Evolutionary conservation across 257 asterid species (phyloP).

Genomic region (Solanum commersonii): DNA sequence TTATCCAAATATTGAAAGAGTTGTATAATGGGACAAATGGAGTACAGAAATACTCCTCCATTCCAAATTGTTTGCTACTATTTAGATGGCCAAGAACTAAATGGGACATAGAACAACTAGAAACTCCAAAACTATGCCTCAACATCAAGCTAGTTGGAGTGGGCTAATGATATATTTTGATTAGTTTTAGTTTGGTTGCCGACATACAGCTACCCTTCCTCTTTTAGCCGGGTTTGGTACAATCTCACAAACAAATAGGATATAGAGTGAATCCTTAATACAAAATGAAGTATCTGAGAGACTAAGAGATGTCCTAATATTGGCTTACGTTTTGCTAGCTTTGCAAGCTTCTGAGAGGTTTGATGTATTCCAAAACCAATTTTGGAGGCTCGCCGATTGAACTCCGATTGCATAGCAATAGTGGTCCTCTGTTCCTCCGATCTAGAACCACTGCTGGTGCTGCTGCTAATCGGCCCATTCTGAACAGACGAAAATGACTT

Average conservation of each 20-base stretch:
- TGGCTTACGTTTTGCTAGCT: conserved; percentile 77
- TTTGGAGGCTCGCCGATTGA: conserved; percentile 74
- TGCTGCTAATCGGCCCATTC: conserved; percentile 59
- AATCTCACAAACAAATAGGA: not conserved
- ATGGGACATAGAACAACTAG: not conserved
- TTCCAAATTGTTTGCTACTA: not conserved
- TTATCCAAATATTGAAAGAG: not conserved
- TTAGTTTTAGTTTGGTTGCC: not conserved
- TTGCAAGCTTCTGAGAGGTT: conserved; percentile 85
- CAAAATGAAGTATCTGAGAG: not conserved
- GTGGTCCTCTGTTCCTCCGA: conserved; percentile 43
- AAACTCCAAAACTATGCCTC: not conserved
- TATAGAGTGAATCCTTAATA: not conserved
- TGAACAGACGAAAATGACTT: conserved; percentile 38
- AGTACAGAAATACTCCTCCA: not conserved
- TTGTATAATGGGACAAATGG: not conserved
- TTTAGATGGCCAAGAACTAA: not conserved
- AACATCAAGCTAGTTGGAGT: not conserved
- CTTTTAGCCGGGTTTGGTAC: not conserved
- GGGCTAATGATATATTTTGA: not conserved
- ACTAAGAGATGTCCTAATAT: not conserved
- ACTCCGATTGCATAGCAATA: conserved; percentile 79
- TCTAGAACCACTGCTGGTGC: conserved; percentile 7
- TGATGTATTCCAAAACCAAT: conserved; percentile 86
- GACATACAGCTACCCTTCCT: not conserved